phyloP scores from a whole-genome alignment of 257 asterid genomes.

The Echites panduratus region DNA sequence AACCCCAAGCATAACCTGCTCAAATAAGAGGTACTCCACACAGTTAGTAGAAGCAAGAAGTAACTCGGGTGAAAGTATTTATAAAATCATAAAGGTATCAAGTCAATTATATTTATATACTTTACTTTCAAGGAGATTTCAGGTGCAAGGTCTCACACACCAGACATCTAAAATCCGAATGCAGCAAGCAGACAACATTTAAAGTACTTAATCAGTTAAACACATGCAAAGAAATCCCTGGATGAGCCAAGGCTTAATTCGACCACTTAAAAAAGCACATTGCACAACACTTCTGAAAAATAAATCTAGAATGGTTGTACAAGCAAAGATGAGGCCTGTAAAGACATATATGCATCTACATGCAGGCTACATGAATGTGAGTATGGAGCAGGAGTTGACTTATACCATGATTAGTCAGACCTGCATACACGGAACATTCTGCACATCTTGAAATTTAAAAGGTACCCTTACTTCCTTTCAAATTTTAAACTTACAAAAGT shows the following conservation, averaged over 20 bases:
- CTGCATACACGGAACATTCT: not conserved
- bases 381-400: not conserved
- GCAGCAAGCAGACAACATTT: not conserved
- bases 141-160: not conserved
- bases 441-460: not conserved
- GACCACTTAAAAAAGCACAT: not conserved
- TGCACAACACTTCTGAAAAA: not conserved
- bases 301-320: not conserved
- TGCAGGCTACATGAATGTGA: not conserved
- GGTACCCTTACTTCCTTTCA: not conserved
- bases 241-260: not conserved
- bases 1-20: slow-evolving; percentile 89
- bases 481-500: not conserved
- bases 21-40: not conserved
- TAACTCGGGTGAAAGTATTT: not conserved
- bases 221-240: no score
- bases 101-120: not conserved
- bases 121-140: not conserved
- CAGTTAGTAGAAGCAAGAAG: not conserved
- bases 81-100: not conserved
- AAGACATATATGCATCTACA: no score
- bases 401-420: not conserved
- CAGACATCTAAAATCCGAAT: not conserved
- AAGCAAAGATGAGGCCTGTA: not conserved
- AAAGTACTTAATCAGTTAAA: not conserved